These are phyloP conservation scores for Tetrapisispora nanseiensis DNA, from an alignment of 805 yeast genomes.

Conservation along the genomic window DNA sequence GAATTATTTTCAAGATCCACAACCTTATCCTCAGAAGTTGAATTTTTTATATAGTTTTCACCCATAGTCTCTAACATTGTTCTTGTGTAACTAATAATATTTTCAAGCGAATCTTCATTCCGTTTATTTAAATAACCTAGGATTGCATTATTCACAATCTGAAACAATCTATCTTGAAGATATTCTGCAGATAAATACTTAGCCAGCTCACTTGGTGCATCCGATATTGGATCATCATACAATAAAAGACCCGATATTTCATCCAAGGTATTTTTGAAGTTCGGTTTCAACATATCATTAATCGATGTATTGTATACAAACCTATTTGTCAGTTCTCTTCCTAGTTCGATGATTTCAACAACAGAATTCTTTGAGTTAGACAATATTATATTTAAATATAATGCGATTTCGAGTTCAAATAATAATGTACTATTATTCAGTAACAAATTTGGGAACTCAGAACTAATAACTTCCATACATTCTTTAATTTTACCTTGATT, in stretches of 20 bases:
- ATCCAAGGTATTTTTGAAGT: slow-evolving; percentile 31
- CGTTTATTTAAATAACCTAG: slow-evolving; percentile 36
- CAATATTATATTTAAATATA: slow-evolving; percentile 15
- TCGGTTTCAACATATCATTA: slow-evolving; percentile 18
- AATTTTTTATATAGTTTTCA: slow-evolving; percentile 17
- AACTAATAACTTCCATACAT: slow-evolving; percentile 32
- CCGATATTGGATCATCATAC: slow-evolving; percentile 40
- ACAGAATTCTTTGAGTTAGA: slow-evolving; percentile 8
- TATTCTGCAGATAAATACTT: slow-evolving; percentile 19
- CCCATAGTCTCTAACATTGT: slow-evolving; percentile 25
- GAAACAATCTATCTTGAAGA: slow-evolving; percentile 25
- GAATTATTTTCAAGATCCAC: slow-evolving; percentile 10
- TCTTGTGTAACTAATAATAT: slow-evolving; percentile 34
- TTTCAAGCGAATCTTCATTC: slow-evolving; percentile 36
- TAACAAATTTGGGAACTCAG: slow-evolving; percentile 18
- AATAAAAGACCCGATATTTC: slow-evolving; percentile 45
- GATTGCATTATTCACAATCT: slow-evolving; percentile 30
- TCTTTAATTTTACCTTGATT: slow-evolving; percentile 37
- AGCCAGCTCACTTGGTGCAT: slow-evolving; percentile 24
- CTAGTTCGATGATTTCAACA: slow-evolving; percentile 12
- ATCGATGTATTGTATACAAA: slow-evolving; percentile 16
- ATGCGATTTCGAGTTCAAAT: slow-evolving; percentile 24
- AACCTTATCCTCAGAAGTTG: slow-evolving; percentile 24
- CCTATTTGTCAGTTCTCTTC: slow-evolving; percentile 18
- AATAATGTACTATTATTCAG: slow-evolving; percentile 4